These are phyloP conservation scores for Ganoderma meredithae DNA, from an alignment of 1,284 basidiomycete genomes.

Conservation along the genomic window DNA sequence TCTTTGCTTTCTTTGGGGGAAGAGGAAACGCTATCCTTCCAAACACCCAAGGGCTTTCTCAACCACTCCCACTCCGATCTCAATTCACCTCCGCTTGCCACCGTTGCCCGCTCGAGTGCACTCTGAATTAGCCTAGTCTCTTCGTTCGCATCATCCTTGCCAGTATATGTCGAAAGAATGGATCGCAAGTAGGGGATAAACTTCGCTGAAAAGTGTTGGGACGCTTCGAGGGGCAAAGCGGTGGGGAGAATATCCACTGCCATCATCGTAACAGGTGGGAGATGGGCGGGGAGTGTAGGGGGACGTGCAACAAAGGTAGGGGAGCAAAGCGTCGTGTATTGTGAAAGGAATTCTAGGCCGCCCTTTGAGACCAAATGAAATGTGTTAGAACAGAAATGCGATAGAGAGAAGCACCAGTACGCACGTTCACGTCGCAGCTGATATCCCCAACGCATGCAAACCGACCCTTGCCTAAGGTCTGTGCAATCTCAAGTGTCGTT, in stretches of 20 bases:
- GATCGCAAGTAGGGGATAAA: slow-evolving; percentile 74
- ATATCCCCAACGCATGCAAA: slow-evolving; percentile 85
- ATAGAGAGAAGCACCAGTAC: slow-evolving; percentile 25
- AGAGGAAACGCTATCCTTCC: slow-evolving; percentile 38
- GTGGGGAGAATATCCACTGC: slow-evolving; percentile 90
- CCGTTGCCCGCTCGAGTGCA: slow-evolving; percentile 72
- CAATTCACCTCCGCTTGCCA: slow-evolving; percentile 70
- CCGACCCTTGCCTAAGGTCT: slow-evolving; percentile 58
- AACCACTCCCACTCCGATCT: slow-evolving; percentile 67
- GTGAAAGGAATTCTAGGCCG: slow-evolving; percentile 83
- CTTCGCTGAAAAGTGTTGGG: slow-evolving; percentile 73
- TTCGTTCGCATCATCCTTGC: slow-evolving; percentile 27
- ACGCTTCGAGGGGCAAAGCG: slow-evolving; percentile 83
- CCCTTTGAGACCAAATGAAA: slow-evolving; percentile 57
- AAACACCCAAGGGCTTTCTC: slow-evolving; percentile 55
- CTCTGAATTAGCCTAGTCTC: slow-evolving; percentile 40
- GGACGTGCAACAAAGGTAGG: slow-evolving; percentile 73
- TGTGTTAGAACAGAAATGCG: neutral
- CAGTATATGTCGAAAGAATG: slow-evolving; percentile 53
- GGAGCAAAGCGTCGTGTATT: slow-evolving; percentile 76
- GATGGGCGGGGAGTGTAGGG: slow-evolving; percentile 47
- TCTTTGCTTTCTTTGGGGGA: neutral
- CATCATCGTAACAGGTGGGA: slow-evolving; percentile 78
- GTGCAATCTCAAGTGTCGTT: slow-evolving; percentile 57
- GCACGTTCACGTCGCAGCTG: slow-evolving; percentile 82